Percentiles rank a stretch among this genome's conserved stretches.
These are phyloP conservation scores for Suhomyces kilbournensis DNA, from an alignment of 805 yeast species.

Conservation along the genomic window DNA sequence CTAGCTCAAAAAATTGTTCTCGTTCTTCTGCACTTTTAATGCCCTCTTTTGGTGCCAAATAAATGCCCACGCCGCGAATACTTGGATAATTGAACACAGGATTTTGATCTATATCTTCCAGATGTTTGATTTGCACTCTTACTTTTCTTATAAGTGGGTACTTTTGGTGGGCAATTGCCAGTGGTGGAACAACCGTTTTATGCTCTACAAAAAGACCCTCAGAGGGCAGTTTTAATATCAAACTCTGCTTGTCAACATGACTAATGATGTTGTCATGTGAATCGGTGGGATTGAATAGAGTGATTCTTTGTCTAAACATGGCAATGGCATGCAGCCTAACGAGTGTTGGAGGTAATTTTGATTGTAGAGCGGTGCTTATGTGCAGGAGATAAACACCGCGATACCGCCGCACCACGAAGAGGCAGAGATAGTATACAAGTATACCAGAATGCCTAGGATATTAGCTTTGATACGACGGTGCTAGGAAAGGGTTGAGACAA, in stretches of 20 bases:
- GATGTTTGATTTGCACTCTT: constrained; percentile 17
- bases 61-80: constrained; percentile 27
- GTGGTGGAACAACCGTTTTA: constrained; percentile 1
- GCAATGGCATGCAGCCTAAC: not conserved
- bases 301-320: constrained; percentile 30
- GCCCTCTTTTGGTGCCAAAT: constrained; percentile 23
- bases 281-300: constrained; percentile 25
- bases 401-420: not conserved
- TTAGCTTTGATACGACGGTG: not conserved
- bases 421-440: not conserved
- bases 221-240: constrained; percentile 4
- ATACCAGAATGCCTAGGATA: not conserved
- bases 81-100: constrained; percentile 26
- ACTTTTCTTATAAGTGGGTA: constrained; percentile 17
- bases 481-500: not conserved
- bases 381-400: not conserved
- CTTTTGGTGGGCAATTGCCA: not conserved
- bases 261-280: constrained; percentile 24
- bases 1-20: constrained; percentile 22
- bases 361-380: not conserved
- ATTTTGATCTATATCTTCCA: constrained; percentile 4
- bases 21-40: not conserved
- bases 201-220: constrained; percentile 6
- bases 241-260: constrained; percentile 1
- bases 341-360: not conserved